phyloP scores from a whole-genome alignment of 1,139 yeast genomes.

The Magnusiomyces paraingens region DNA sequence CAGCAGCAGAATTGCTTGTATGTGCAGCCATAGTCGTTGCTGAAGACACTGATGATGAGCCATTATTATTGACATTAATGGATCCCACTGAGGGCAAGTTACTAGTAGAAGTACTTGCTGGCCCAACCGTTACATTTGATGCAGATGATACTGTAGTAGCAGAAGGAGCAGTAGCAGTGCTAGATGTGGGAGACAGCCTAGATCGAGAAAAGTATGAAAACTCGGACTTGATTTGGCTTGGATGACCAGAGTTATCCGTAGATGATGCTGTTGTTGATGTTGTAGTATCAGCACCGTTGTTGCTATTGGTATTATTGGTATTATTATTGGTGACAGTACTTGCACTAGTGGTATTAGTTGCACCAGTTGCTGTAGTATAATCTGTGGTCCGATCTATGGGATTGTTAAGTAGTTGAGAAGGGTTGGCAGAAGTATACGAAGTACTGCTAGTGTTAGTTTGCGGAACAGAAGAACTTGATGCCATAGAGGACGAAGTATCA shows the following conservation, averaged over 20 bases:
- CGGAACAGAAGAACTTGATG: neutral
- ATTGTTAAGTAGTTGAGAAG: neutral
- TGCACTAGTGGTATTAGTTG: neutral
- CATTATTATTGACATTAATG: neutral
- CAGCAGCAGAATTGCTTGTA: neutral
- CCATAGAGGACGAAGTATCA: neutral
- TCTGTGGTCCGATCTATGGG: neutral
- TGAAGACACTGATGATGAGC: neutral
- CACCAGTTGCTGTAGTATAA: neutral
- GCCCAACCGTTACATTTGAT: neutral
- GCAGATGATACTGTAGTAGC: slow-evolving; percentile 1
- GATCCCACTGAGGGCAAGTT: neutral
- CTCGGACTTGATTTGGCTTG: no score
- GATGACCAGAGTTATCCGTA: neutral
- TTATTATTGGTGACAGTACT: neutral
- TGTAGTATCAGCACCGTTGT: neutral
- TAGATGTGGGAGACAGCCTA: neutral
- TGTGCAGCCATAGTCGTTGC: neutral
- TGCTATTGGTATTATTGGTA: neutral
- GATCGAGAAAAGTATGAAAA: no score
- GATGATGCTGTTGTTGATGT: neutral
- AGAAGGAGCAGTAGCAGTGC: neutral
- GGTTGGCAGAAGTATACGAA: neutral
- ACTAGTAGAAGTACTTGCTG: neutral
- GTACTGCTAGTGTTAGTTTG: neutral